Evolutionary conservation across 805 yeast genomes (phyloP), one percentile per base, ranked within the genome.

Genomic region (Saccharomycopsis selenospora): DNA sequence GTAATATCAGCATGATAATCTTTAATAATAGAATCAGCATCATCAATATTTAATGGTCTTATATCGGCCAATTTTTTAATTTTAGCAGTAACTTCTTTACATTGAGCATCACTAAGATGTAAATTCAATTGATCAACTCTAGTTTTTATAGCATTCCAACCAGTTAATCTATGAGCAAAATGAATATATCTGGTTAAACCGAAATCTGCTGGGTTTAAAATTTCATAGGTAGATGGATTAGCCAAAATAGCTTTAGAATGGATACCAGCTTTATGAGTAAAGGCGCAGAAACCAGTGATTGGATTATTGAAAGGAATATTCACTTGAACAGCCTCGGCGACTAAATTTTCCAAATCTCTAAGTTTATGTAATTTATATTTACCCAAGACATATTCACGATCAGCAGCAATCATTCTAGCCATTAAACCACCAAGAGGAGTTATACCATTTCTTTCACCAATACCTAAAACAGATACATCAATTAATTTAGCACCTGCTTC

Each of bases 391-490:
- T 91, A 91, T 58, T 91, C 97, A 61, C 97, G 83, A 71, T 91
- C 95, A 53, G 98, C 96, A 53, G 95, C 96, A 64, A 93, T 88
- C 99, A 91, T 91, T 71, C 99, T 81, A 41, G 98, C 97, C 98
- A 91, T 91, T 63, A 91, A 77, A 46, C 96, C 99, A 61, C 99
- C 98, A 56, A 91, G 77, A 51, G 98, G 95, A 36, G 96, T 89
- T 66, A 91, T 91, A 66, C 99, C 99, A 69, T 91, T 91, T 72
- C 99, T 83, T 78, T 91, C 99, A 69, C 99, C 99, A 58, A 91
- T 93, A 61, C 99, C 99, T 60, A 91, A 78, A 14, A 91, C 98
- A 11, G 96, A 85, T 41, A 88, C 95, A 69, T 91, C 99, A 57
- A 91, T 86, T 60, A 90, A 78, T 63, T 80, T 81, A 57, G 99